Percentiles rank a stretch among this genome's conserved stretches.
Conservation (phyloP, 163 green algal species). For the Coccomyxa subellipsoidea region DNA sequence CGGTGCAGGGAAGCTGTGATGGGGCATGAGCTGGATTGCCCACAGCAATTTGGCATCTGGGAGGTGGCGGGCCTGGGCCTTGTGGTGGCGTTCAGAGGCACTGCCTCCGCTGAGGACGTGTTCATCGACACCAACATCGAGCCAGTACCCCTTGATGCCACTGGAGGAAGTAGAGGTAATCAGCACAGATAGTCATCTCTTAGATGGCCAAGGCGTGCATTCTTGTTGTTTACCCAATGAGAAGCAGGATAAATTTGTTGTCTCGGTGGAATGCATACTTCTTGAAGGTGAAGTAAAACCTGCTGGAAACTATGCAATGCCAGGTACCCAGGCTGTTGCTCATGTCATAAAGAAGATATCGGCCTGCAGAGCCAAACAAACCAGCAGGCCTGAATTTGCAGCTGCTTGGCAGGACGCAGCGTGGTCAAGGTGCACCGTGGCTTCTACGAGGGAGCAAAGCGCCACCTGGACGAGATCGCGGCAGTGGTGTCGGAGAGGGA, state of each 20-base stretch:
- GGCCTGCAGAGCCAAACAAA: too few relatives aligned
- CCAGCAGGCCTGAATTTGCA: too few relatives aligned
- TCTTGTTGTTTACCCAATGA: too few relatives aligned
- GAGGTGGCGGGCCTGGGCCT: conserved; percentile 28
- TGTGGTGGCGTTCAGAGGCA: conserved; percentile 28
- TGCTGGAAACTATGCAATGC: too few relatives aligned
- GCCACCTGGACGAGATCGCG: conserved; percentile 22
- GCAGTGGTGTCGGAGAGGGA: conserved; percentile 14
- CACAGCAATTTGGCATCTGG: conserved; percentile 33
- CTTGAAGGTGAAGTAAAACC: too few relatives aligned
- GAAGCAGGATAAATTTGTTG: too few relatives aligned
- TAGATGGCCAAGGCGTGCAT: too few relatives aligned
- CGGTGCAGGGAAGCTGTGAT: neutral
- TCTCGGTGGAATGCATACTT: too few relatives aligned
- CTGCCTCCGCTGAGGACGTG: conserved; percentile 22
- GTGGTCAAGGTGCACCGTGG: conserved; percentile 23
- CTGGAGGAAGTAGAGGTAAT: neutral
- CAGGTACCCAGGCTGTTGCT: too few relatives aligned
- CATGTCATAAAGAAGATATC: too few relatives aligned
- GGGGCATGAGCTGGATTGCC: conserved; percentile 19
- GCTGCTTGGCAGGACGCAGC: neutral
- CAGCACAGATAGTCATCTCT: neutral
- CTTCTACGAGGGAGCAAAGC: conserved; percentile 24
- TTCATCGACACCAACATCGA: conserved; percentile 29
- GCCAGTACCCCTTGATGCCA: conserved; percentile 13